Base-by-base conservation (phyloP, 1,284 basidiomycete species). In the Cystobasidium sp. region DNA sequence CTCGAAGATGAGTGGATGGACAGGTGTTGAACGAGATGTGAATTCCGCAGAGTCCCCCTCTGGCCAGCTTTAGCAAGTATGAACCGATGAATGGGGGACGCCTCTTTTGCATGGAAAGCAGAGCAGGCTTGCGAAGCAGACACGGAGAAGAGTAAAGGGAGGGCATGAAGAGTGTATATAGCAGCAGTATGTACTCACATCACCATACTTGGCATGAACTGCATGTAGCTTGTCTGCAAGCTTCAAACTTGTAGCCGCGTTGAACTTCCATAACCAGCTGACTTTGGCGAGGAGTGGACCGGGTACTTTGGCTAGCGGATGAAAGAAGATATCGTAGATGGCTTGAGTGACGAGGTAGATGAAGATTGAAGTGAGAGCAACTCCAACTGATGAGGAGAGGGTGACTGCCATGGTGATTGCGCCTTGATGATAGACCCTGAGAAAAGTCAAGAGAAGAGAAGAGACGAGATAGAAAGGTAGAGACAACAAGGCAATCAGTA, bases 251-350 rank as follows among this genome's bases (percentile, higher is more conserved):
- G 49, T 51, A 9, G 49, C 63, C 22, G 63, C 63, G 20, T 24
- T 44, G 43, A 53, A 49, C 63, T 66, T 66, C 63, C 63, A 66
- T 8, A 66, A 22, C 16, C 49, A 49, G 46, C 46, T 22, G n/a
- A 52, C 9, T 24, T 49, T 53, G 31, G 63, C 63, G 63, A 66
- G 6, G 22, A 49, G 24, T 2, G 63, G 63, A 10, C 63, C 63
- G 51, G 63, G 63, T n/a, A 66, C 31, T n/a, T 53, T 49, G 49
- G 63, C 63, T 22, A 66, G 24, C 6, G 63, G 63, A 49, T 66
- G 63, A 39, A 66, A 66, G 63, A 66, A 52, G 47, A 66, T 39
- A 41, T 66, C 49, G 63, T 66, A 66, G 20, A 66, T 46, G 41
- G 49, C 63, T 16, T 47, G 63, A n/a, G 59, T 62, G 20, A 62